Conservation (phyloP, 306 rosid species). For the Vigna angularis region DNA sequence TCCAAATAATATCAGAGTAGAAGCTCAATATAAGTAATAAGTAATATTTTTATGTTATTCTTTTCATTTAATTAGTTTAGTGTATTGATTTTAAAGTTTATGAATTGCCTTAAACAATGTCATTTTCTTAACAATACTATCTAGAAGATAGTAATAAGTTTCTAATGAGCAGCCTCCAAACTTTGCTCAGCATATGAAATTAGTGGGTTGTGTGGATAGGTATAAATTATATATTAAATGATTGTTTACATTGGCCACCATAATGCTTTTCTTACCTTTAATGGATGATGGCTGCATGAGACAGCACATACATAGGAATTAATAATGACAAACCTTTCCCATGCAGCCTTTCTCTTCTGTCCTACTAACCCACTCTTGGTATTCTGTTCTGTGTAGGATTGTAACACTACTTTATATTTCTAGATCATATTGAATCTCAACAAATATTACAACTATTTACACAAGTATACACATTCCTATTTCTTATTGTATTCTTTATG, state of each 20-base stretch:
- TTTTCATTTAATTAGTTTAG: not conserved
- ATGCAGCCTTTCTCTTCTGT: not conserved
- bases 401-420: no score
- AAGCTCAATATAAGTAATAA: not conserved
- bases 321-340: not conserved
- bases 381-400: not conserved
- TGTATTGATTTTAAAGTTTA: not conserved
- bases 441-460: no score
- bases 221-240: slow-evolving; percentile 7
- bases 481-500: no score
- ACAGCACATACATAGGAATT: not conserved
- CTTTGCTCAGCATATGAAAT: not conserved
- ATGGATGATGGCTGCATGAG: not conserved
- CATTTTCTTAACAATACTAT: not conserved
- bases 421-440: no score
- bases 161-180: not conserved
- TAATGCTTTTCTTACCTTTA: slow-evolving; percentile 3
- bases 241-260: slow-evolving; percentile 16
- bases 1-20: not conserved
- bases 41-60: not conserved
- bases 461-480: no score
- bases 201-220: slow-evolving; percentile 18
- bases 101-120: not conserved
- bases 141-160: not conserved
- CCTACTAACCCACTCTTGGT: slow-evolving; percentile 4